Conservation (phyloP, 2,329 filamentous ascomycete genomes). For the Phialophora macrospora region DNA sequence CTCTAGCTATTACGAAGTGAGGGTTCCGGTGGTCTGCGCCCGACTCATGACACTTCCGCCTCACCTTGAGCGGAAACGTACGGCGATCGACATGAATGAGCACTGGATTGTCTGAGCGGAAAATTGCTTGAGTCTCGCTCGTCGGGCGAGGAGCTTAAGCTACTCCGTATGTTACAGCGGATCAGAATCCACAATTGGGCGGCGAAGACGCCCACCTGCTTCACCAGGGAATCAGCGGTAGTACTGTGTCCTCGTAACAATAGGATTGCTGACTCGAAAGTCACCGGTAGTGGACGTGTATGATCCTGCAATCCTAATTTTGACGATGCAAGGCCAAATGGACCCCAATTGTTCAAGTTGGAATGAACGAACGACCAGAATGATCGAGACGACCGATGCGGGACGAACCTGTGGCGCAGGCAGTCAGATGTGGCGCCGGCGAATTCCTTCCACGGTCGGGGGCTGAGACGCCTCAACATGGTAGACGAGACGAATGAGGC, state of each 20-base stretch:
- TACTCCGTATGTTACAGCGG: slow-evolving; percentile 13
- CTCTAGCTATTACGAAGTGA: neutral
- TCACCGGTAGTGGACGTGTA: neutral
- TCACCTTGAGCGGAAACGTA: slow-evolving; percentile 7
- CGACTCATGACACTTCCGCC: neutral
- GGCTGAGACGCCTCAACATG: neutral
- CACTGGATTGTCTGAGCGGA: slow-evolving; percentile 5
- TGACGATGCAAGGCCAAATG: neutral
- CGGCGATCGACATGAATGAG: neutral
- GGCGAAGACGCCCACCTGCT: slow-evolving; percentile 14
- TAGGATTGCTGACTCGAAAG: slow-evolving; percentile 4
- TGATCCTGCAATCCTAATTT: neutral
- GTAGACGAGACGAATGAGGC: neutral
- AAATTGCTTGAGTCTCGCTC: neutral
- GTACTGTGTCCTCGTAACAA: neutral
- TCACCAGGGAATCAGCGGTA: neutral
- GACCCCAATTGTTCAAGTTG: neutral
- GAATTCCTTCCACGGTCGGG: neutral
- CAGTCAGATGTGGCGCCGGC: slow-evolving; percentile 19
- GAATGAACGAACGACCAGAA: neutral
- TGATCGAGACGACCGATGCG: neutral
- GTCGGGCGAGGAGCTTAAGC: slow-evolving; percentile 12
- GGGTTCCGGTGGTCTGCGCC: neutral
- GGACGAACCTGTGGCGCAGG: slow-evolving; percentile 28
- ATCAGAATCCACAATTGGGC: slow-evolving; percentile 33